Base-by-base conservation (phyloP, 225 moss, liverwort and hornwort species). In the Bryum argenteum region DNA sequence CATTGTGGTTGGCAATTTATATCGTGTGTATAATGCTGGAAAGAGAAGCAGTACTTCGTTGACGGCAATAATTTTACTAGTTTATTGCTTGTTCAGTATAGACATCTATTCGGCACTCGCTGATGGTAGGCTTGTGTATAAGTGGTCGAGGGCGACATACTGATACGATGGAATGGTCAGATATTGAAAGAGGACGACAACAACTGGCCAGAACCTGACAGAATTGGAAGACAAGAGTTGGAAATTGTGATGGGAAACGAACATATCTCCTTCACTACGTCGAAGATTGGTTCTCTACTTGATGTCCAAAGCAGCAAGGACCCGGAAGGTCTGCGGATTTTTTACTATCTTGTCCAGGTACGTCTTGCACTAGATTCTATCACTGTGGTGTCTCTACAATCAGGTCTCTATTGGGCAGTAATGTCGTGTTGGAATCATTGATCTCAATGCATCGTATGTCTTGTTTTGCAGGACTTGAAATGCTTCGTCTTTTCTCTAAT, bases 261-360 rank as follows among this genome's bases (percentile, higher is more conserved):
- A 52, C 96, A 97, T 61, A 97, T 97, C 20, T 97, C 96, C 19
- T 94, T 97, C 66, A 97, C 96, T 11, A 97, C 94, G 15, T 97
- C 96, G 28, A 97, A 97, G 75, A 97, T 97, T 69, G 96, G 94
- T 65, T 97, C 96, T 58, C 89, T 97, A 15, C 88, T 97, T 45
- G 96, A 97, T 77, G 96, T 94, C 6, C 96, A 97, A 72, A 93
- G 93, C 77, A 97, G 96, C 80, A 94, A 94, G 67, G 91, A 97
- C 54, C 96, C 94, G 5, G 96, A 97, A n/a, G 94, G 96, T 41
- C 88, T 94, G 57, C 88, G 94, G 79, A 97, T 97, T 44, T 97
- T 97, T 66, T 92, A 94, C 69, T 97, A 94, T 61, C 90, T 97
- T 69, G 96, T 97, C 42, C 96, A 94, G 96, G 96, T 89, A 67